A percentile compares a stretch with the other conserved stretches of the same genome.
Conservation (phyloP, 2,329 filamentous ascomycete genomes). For the Microcyclosporella mali region DNA sequence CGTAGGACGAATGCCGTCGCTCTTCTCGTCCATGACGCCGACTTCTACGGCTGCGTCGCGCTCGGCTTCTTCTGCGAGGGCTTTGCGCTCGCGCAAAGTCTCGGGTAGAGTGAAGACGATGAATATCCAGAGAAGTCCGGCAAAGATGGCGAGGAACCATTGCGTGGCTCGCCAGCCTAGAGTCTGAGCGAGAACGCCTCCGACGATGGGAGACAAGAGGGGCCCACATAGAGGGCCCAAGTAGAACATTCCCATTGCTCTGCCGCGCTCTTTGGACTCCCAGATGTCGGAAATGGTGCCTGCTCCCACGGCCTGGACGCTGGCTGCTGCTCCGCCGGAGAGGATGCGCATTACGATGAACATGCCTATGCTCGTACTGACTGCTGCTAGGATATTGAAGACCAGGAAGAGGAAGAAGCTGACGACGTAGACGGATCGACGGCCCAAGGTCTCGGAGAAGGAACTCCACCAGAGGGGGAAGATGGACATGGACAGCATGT, state of each 20-base stretch:
- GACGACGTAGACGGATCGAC: slow-evolving; percentile 69
- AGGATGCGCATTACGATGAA: slow-evolving; percentile 70
- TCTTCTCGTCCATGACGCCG: slow-evolving; percentile 22
- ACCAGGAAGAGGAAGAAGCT: slow-evolving; percentile 68
- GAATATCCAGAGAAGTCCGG: slow-evolving; percentile 50
- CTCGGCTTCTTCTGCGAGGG: slow-evolving; percentile 26
- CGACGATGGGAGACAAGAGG: slow-evolving; percentile 68
- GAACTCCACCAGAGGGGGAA: slow-evolving; percentile 84
- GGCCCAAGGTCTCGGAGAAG: slow-evolving; percentile 65
- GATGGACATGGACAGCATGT: slow-evolving; percentile 74
- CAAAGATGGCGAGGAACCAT: slow-evolving; percentile 71
- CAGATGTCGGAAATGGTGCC: slow-evolving; percentile 79
- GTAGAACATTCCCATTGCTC: slow-evolving; percentile 79
- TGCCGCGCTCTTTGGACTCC: slow-evolving; percentile 64
- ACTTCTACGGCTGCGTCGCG: slow-evolving; percentile 15
- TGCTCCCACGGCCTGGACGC: slow-evolving; percentile 75
- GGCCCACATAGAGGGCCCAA: slow-evolving; percentile 71
- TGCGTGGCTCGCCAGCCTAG: slow-evolving; percentile 71
- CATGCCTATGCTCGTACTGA: slow-evolving; percentile 66
- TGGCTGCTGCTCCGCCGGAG: slow-evolving; percentile 69
- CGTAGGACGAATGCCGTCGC: slow-evolving; percentile 9
- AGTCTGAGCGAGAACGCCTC: slow-evolving; percentile 61
- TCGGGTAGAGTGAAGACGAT: slow-evolving; percentile 60
- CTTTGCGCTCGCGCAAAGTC: slow-evolving; percentile 44
- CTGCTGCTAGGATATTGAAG: slow-evolving; percentile 63